Evolutionary conservation across 129 eudicot species (phyloP), one percentile per base, ranked within the genome.

Genomic region (Smallanthus sonchifolius): DNA sequence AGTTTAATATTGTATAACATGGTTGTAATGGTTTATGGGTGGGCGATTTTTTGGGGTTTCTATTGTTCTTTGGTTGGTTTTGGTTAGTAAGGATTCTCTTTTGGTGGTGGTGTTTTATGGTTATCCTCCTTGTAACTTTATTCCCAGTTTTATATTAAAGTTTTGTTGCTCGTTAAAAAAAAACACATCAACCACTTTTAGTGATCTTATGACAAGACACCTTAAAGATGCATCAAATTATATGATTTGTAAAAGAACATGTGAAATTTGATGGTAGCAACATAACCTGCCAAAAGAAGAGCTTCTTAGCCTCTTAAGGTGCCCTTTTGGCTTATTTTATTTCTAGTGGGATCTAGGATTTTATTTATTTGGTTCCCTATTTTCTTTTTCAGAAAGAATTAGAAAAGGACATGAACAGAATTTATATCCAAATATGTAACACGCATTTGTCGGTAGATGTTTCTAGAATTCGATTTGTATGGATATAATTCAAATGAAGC

Each of bases 261-360:
- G 69, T 34, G 75, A 69, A 77, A 68, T 54, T 68, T 19, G 74
- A 77, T 57, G 81, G 81, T 77, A 69, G 51, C 48, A 57, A 67
- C 17, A 77, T 30, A 57, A 51, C 24, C 61, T 52, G 24, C 69
- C 52, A 68, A 77, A 77, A 77, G 81, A 11, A 16, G 69, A 47
- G 38, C 51, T 52, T 56, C 16, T 55, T 19, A 68, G 75, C 81
- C 81, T 69, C 39, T 57, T 32, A 77, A 68, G 39, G 81, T 77
- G 81, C 19, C 70, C 38, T 56, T 75, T 76, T 28, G 24, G 34
- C 56, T 40, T 57, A 30, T 40, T 74, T 17, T 10, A 2, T 24
- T 57, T 15, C 24, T 24, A 36, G 20, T 56, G 69, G 56, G 55
- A 30, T 28, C 0, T 59, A 57, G 14, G 40, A 30, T 57, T 59